Base-by-base conservation (phyloP, 139 green algal genomes). In the Yamagishiella unicocca region DNA sequence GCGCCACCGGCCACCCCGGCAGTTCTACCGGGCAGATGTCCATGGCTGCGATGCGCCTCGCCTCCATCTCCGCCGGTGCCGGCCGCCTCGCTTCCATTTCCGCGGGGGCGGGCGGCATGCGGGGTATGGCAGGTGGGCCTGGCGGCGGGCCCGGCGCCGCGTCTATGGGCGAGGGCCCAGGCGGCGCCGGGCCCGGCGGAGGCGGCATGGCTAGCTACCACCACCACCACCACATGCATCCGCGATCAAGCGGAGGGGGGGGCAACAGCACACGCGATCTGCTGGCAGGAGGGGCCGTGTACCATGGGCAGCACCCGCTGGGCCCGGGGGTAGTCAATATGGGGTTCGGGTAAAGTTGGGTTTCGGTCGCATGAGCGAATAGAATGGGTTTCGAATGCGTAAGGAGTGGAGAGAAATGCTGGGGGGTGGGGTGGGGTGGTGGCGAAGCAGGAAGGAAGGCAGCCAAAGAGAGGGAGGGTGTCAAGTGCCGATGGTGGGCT, bases 311-410 rank as follows among this genome's bases (percentile, higher is more conserved):
- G 66, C 80, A 78, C 33, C 62, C 64, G 31, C 21, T 55, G 1
- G 79, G 79, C 4, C 79, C 79, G 14, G 64, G 64, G 3, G 43
- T 86, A 3, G 64, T 86, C 10, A 86, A 86, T 42, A n/a, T 86
- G 80, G 80, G 80, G 21, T 86, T 86, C 21, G 80, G 80, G 6
- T 86, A 37, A 50, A 17, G n/a, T n/a, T n/a, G n/a, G n/a, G n/a
- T n/a, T n/a, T n/a, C n/a, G n/a, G n/a, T n/a, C n/a, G n/a, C n/a
- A n/a, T n/a, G n/a, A n/a, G n/a, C n/a, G n/a, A n/a, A n/a, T n/a
- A n/a, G n/a, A n/a, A n/a, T n/a, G n/a, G n/a, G n/a, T n/a, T n/a
- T n/a, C n/a, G n/a, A n/a, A n/a, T n/a, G n/a, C n/a, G n/a, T n/a
- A n/a, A n/a, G n/a, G n/a, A n/a, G n/a, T n/a, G n/a, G n/a, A n/a